These are phyloP conservation scores for Talaromyces adpressus DNA, from an alignment of 495 filamentous ascomycete genomes.

Conservation along the genomic window DNA sequence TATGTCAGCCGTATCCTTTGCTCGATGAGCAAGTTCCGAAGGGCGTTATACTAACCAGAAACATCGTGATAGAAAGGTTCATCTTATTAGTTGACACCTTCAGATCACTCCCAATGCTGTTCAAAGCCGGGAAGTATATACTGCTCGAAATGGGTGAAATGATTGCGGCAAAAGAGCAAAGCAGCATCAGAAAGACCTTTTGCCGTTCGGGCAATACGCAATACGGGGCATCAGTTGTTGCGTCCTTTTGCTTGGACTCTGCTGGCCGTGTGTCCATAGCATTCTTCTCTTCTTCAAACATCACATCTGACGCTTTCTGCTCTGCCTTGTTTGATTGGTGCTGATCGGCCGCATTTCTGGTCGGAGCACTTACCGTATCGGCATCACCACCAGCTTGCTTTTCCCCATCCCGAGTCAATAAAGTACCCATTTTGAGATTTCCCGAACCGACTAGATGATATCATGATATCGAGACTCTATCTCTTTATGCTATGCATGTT, in stretches of 20 bases:
- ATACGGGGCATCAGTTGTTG: conserved; percentile 17
- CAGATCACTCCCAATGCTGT: conserved; percentile 26
- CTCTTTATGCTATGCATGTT: not conserved
- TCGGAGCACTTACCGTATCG: not conserved
- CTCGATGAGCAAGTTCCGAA: not conserved
- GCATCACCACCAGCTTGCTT: not conserved
- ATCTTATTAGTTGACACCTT: conserved; percentile 30
- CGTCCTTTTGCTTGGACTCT: not conserved
- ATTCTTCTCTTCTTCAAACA: not conserved
- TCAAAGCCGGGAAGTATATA: conserved; percentile 39
- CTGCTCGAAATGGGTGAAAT: conserved; percentile 36
- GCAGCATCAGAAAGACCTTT: conserved; percentile 21
- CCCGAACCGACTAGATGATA: not conserved
- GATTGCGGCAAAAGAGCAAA: conserved; percentile 19
- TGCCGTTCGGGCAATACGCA: conserved; percentile 18
- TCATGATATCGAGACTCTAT: not conserved
- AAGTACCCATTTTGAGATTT: not conserved
- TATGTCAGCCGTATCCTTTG: not conserved
- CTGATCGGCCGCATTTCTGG: not conserved
- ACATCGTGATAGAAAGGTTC: conserved; percentile 41
- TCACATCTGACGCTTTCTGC: not conserved
- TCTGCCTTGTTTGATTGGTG: not conserved
- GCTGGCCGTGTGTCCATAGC: not conserved
- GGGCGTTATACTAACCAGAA: conserved; percentile 22
- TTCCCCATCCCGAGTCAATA: not conserved